phyloP scores from a whole-genome alignment of 129 eudicot genomes.

The Pittosporum tobira region DNA sequence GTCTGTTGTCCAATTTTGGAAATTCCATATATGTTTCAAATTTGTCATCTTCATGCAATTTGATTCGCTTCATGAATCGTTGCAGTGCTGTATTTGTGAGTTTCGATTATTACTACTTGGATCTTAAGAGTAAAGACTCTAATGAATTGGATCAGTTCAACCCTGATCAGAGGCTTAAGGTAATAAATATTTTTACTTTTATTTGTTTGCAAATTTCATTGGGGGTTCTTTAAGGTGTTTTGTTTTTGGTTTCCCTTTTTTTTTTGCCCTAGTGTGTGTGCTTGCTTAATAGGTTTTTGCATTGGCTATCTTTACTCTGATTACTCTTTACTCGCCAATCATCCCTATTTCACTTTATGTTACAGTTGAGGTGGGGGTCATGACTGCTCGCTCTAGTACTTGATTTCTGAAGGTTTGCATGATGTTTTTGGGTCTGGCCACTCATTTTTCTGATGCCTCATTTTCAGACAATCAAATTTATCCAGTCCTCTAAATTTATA shows the following conservation, averaged over 20 bases:
- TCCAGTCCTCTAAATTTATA: slow-evolving; percentile 85
- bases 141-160: slow-evolving; percentile 42
- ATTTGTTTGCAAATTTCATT: no score
- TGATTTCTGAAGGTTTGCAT: slow-evolving; percentile 4
- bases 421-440: slow-evolving; percentile 10
- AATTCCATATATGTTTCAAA: not conserved
- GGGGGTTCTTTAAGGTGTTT: not conserved
- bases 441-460: slow-evolving; percentile 1
- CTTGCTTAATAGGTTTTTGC: slow-evolving; percentile 52
- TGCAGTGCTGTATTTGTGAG: slow-evolving; percentile 80
- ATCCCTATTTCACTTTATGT: slow-evolving; percentile 98
- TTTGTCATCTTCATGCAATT: slow-evolving; percentile 10
- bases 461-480: slow-evolving; percentile 89
- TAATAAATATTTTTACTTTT: no score
- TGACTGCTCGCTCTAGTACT: slow-evolving; percentile 4
- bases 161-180: slow-evolving; percentile 81
- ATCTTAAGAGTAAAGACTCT: slow-evolving; percentile 41
- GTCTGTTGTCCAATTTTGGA: slow-evolving; percentile 5
- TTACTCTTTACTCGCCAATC: slow-evolving; percentile 89
- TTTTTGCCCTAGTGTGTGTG: slow-evolving; percentile 15
- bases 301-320: slow-evolving; percentile 82
- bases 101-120: slow-evolving; percentile 57
- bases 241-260: slow-evolving; percentile 1
- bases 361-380: slow-evolving; percentile 73
- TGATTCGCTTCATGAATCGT: slow-evolving; percentile 9